Base-by-base conservation (phyloP, 2,329 filamentous ascomycete species). In the Colletotrichum sublineola region DNA sequence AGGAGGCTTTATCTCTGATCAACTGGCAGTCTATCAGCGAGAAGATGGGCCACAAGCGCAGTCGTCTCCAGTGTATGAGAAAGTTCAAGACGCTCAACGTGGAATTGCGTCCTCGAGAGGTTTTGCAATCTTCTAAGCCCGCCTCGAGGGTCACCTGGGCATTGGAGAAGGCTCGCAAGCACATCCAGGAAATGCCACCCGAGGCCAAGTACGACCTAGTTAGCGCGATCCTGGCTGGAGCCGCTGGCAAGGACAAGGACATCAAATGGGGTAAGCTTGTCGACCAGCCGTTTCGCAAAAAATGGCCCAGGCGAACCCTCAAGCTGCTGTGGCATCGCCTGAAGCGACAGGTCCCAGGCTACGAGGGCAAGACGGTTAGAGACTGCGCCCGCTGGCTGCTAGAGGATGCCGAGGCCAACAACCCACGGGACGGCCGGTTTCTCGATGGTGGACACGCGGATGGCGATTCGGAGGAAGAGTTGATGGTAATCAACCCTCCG, bases 11-110 rank as follows among this genome's bases (percentile, higher is more conserved):
- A 3, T 81, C 85, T 24, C 80, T 90, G 42, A 85, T 94, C 73
- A 89, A 92, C 76, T 95, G 92, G 92, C 83, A 87, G 62, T 79
- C 84, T 11, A 88, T 95, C 33, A 91, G 90, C 75, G 82, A 88
- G 71, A 85, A 85, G 66, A 91, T 95, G 88, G 85, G 82, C 18
- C 83, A 85, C 60, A 89, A 84, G 11, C 86, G 93, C 56, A 92
- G 88, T 73, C 87, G 90, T 3, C 85, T 93, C 33, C 92, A 94
- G 78, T 94, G 92, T 77, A 84, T 87, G 36, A 85, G 85, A 36
- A 94, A 95, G 78, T 94, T 91, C 90, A 88, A 87, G 71, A 50
- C 20, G 9, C 79, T 84, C 77, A 81, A 83, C 64, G 75, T 82
- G 61, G 81, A 82, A 57, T 78, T 78, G 2, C 71, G 78, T 8